Percentiles rank a stretch among this genome's conserved stretches.
Evolutionary conservation across 2,329 filamentous ascomycete species (phyloP).

Genomic region (Verticillium nonalfalfae): DNA sequence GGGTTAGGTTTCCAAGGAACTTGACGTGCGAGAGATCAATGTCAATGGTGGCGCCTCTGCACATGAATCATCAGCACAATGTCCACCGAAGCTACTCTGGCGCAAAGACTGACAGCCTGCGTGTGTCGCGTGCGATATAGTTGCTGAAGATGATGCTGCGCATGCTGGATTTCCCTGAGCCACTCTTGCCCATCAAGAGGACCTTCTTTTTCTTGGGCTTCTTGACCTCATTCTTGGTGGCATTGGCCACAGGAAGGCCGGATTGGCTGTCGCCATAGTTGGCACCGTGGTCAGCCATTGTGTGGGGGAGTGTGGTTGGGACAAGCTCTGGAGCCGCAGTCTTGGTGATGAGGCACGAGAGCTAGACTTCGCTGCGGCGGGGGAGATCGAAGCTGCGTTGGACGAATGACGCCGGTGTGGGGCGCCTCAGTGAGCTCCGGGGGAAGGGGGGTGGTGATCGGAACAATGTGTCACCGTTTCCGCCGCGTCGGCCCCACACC

Average conservation of each 20-base stretch:
- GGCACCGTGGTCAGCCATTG: slow-evolving; percentile 3
- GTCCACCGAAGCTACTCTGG: no score
- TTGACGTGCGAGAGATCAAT: slow-evolving; percentile 98
- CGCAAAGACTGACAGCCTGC: slow-evolving; percentile 54
- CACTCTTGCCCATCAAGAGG: slow-evolving; percentile 88
- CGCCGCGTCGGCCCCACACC: background rate
- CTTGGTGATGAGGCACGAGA: background rate
- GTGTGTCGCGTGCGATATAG: slow-evolving; percentile 93
- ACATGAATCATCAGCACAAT: background rate
- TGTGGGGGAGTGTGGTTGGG: background rate
- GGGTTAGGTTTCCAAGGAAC: slow-evolving; percentile 93
- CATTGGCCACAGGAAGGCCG: background rate
- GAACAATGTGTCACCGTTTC: background rate
- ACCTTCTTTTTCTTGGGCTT: slow-evolving; percentile 83
- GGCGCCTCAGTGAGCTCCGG: background rate
- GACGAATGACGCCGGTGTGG: background rate
- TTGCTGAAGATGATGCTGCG: slow-evolving; percentile 98
- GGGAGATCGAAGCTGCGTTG: background rate
- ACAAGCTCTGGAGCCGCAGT: background rate
- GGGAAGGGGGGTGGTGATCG: background rate
- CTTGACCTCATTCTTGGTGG: slow-evolving; percentile 40
- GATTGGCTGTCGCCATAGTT: background rate
- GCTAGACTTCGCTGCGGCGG: background rate
- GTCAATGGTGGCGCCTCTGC: slow-evolving; percentile 85
- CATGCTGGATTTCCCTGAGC: slow-evolving; percentile 98